These are phyloP conservation scores for Alternaria brassicae DNA, from an alignment of 2,329 filamentous ascomycete genomes.

Conservation along the genomic window DNA sequence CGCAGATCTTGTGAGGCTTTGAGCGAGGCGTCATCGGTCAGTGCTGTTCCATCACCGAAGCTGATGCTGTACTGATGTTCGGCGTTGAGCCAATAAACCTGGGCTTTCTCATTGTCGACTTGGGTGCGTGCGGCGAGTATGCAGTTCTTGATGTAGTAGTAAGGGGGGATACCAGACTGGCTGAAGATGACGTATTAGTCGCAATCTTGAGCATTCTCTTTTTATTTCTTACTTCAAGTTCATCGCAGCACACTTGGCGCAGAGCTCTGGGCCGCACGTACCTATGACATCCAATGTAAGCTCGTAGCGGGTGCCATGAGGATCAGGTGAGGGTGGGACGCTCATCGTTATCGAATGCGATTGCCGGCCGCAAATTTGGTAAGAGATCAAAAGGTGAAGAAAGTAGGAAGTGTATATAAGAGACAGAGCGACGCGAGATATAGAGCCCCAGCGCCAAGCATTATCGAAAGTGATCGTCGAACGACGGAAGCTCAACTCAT, in stretches of 20 bases:
- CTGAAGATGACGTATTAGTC: neutral
- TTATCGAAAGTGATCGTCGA: neutral
- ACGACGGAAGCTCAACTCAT: neutral
- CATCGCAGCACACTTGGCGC: neutral
- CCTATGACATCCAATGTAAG: neutral
- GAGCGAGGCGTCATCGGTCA: neutral
- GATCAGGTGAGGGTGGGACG: neutral
- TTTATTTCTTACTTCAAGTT: neutral
- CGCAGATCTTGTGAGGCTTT: neutral
- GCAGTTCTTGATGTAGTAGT: neutral
- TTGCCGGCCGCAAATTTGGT: neutral
- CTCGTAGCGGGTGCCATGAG: neutral
- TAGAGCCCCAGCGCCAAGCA: neutral
- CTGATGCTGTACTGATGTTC: neutral
- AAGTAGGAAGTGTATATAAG: neutral
- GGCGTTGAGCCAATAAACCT: neutral
- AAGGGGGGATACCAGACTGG: neutral
- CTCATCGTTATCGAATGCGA: neutral
- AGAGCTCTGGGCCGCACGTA: neutral
- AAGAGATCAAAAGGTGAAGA: rapidly evolving
- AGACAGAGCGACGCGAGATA: neutral
- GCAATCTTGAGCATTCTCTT: neutral
- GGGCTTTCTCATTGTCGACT: neutral
- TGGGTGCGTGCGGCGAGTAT: neutral
- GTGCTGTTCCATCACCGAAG: no score